phyloP scores from a whole-genome alignment of 345 rosid genomes.

The Schrenkiella parvula region DNA sequence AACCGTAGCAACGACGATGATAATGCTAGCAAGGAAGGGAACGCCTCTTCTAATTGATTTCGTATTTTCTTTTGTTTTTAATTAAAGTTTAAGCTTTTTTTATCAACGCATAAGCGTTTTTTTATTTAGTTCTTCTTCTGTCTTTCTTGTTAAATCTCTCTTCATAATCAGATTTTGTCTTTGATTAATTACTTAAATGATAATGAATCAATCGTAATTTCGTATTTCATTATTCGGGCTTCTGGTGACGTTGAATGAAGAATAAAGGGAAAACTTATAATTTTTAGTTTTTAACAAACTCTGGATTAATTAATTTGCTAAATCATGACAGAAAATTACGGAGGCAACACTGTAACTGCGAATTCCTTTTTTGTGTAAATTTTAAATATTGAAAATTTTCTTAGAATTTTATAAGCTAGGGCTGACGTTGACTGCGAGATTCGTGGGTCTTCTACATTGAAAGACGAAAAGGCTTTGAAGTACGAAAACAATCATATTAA shows the following conservation, averaged over 20 bases:
- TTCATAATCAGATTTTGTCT: slow-evolving; percentile 13
- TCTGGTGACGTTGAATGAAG: not conserved
- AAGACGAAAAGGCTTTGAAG: slow-evolving; percentile 18
- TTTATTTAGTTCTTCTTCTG: not conserved
- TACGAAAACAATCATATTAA: slow-evolving; percentile 10
- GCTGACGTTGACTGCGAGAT: slow-evolving; percentile 28
- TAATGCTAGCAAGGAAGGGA: slow-evolving; percentile 19
- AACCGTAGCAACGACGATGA: slow-evolving; percentile 7
- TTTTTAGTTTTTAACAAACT: not conserved
- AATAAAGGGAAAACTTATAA: not conserved
- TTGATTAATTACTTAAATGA: not conserved
- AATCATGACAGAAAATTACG: not conserved
- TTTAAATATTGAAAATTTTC: not conserved
- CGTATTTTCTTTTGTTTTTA: not conserved
- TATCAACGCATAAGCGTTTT: not conserved
- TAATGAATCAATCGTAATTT: slow-evolving; percentile 17
- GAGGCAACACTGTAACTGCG: not conserved
- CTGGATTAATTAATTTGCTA: not conserved
- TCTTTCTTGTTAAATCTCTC: not conserved
- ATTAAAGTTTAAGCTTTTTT: not conserved
- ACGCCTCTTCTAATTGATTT: slow-evolving; percentile 24
- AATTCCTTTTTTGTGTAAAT: not conserved
- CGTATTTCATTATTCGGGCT: not conserved
- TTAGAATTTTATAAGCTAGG: not conserved
- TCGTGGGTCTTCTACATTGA: slow-evolving; percentile 23